Base-by-base conservation (phyloP, 148 eudicot species). In the Camellia granthamiana region DNA sequence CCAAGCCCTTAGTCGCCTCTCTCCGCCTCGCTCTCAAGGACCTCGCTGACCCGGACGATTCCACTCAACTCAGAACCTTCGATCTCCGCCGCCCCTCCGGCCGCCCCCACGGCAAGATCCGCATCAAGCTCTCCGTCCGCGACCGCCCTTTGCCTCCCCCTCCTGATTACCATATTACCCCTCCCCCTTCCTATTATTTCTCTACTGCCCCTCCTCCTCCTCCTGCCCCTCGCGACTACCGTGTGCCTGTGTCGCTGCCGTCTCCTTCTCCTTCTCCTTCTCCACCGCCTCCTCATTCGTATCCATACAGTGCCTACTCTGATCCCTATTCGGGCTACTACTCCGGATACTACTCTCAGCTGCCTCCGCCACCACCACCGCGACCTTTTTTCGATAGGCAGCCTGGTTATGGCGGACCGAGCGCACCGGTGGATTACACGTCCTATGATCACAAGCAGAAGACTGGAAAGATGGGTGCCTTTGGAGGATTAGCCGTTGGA, bases 41-140 rank as follows among this genome's bases (percentile, higher is more conserved):
- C 72, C 77, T 91, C 9, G 74, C 79, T 18, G 88, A 88, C 77
- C 82, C 87, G 10, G 83, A 74, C 18, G 90, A 89, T 41, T 68
- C 77, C 7, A 30, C 62, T 47, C 76, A 76, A 1, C 2, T 86
- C 74, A 86, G 86, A 7, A 52, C 84, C 12, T 88, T 82, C 47
- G 90, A 89, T 0, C 82, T 94, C 58, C 87, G 82, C 42, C 94
- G 98, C 0, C 95, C 98, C 5, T 94, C 98, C 5, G 98, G 98
- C 1, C 86, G 98, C 0, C 85, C 90, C 30, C 92, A 94, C 7
- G 98, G 98, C 0, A 92, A 92, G 89, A 85, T 94, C 86, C 87
- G 88, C 0, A 44, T 94, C 10, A 92, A 89, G 78, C 76, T 92
- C 21, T 77, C 84, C 3, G 16, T 92, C 23, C 80, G 84, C 61